Conservation (phyloP, 73 alveolate species). For the Paramecium biaurelia region DNA sequence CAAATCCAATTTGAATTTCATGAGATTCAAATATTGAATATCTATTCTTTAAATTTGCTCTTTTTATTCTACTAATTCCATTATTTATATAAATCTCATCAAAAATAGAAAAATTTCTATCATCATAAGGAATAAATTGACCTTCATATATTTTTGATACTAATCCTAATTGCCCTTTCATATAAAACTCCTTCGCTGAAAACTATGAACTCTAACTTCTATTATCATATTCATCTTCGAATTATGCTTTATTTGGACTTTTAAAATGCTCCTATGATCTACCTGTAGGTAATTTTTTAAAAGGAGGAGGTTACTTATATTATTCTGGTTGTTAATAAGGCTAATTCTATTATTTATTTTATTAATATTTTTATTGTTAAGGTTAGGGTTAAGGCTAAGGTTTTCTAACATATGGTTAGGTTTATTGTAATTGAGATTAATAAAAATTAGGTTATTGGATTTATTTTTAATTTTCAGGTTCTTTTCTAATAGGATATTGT, state of each 20-base stretch:
- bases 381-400: neutral
- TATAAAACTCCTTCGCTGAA: neutral
- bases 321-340: neutral
- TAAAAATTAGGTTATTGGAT: neutral
- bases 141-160: neutral
- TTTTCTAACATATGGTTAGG: neutral
- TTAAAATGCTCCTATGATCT: neutral
- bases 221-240: constrained; percentile 5
- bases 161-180: neutral
- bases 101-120: neutral
- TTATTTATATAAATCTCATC: neutral
- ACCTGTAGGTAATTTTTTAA: neutral
- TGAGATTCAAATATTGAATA: neutral
- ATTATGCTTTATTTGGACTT: neutral
- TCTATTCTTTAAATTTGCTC: neutral
- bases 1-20: constrained; percentile 12
- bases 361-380: neutral
- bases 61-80: neutral
- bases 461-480: neutral
- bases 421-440: neutral
- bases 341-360: neutral
- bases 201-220: neutral
- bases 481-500: neutral
- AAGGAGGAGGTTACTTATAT: neutral
- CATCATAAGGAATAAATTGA: constrained; percentile 38